Conservation (phyloP, 257 asterid genomes). For the Sherardia arvensis region DNA sequence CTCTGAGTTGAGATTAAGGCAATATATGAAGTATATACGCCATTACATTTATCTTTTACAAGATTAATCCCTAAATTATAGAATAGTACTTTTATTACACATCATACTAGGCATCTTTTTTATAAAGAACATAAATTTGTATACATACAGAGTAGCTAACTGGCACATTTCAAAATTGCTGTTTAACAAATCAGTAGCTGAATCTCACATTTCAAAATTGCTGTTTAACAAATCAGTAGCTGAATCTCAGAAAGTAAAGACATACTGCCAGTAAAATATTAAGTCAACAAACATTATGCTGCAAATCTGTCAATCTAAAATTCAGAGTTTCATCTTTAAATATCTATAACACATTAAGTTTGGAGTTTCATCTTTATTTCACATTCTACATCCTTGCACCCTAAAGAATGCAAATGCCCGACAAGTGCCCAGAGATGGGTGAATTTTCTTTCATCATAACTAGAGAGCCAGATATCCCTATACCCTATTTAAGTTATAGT, state of each 20-base stretch:
- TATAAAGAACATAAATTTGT: no score
- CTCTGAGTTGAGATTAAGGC: neutral
- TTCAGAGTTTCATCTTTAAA: neutral
- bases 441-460: neutral
- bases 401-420: neutral
- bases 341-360: neutral
- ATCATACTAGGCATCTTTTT: neutral
- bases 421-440: neutral
- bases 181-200: neutral
- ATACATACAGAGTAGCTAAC: no score
- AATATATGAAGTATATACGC: neutral
- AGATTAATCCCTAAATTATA: neutral
- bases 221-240: neutral
- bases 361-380: no score
- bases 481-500: neutral
- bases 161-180: neutral
- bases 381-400: neutral
- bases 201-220: neutral
- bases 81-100: neutral
- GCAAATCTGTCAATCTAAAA: no score
- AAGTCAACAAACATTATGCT: neutral
- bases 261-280: neutral
- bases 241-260: neutral
- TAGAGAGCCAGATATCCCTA: neutral
- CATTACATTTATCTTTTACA: neutral